These are phyloP conservation scores for Phytophthora uliginosa DNA, from an alignment of 352 stramenopile species.

Conservation along the genomic window DNA sequence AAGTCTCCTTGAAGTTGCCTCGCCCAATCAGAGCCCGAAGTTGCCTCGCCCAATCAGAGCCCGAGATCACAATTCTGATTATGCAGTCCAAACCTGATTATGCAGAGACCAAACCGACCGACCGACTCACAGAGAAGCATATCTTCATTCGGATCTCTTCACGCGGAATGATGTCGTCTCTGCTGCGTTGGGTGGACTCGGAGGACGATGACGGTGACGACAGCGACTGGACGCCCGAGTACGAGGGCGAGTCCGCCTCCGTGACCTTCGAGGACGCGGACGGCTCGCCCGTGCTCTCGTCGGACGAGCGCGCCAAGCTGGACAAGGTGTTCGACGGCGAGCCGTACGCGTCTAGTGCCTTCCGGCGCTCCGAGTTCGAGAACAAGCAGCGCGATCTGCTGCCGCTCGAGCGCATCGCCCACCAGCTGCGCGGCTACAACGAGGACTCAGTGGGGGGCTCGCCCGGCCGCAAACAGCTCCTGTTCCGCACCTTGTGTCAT, in stretches of 20 bases:
- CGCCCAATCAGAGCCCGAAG: too few species aligned
- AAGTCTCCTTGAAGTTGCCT: too few species aligned
- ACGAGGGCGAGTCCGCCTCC: slow-evolving; percentile 34
- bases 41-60: not conserved
- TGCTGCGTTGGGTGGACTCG: slow-evolving; percentile 36
- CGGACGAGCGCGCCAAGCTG: slow-evolving; percentile 59
- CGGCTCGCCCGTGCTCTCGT: slow-evolving; percentile 49
- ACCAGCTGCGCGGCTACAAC: slow-evolving; percentile 71
- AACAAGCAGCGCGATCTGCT: slow-evolving; percentile 58
- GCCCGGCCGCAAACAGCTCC: slow-evolving; percentile 36
- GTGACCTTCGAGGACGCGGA: slow-evolving; percentile 41
- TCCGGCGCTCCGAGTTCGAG: slow-evolving; percentile 72
- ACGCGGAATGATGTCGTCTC: slow-evolving; percentile 31
- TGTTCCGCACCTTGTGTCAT: slow-evolving; percentile 75
- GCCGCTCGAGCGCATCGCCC: slow-evolving; percentile 68
- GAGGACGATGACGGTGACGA: slow-evolving; percentile 43
- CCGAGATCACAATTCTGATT: not conserved
- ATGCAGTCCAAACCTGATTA: not conserved
- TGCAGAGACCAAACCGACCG: too few species aligned
- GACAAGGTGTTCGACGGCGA: slow-evolving; percentile 79
- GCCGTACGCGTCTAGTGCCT: slow-evolving; percentile 65
- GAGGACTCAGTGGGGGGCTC: slow-evolving; percentile 21
- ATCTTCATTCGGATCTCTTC: not conserved
- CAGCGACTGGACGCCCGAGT: slow-evolving; percentile 39
- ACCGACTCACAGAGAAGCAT: slow-evolving; percentile 7